Evolutionary conservation across 2,329 filamentous ascomycete genomes (phyloP).

Genomic region (Dryadomyces quercus-mongolicae): DNA sequence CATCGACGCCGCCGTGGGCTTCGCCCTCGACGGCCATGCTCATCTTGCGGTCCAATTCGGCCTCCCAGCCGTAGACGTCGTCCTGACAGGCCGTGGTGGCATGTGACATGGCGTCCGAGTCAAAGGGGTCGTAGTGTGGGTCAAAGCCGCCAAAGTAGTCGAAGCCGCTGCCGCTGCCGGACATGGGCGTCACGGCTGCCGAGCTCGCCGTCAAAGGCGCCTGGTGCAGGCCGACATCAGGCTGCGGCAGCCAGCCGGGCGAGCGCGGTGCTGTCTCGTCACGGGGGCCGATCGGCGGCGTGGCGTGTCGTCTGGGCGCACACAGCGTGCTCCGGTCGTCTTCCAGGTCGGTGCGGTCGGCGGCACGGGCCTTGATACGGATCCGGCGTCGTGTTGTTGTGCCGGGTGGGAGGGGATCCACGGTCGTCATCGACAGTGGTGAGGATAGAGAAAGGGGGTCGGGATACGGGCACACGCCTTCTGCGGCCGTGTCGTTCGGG

Average conservation of each 20-base stretch:
- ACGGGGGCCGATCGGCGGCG: not conserved
- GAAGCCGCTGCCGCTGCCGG: not conserved
- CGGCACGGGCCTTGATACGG: not conserved
- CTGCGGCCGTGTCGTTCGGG: conserved; percentile 34
- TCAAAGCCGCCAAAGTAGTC: not conserved
- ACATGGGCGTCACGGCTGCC: not conserved
- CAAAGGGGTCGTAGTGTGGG: conserved; percentile 13
- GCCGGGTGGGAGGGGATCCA: not conserved
- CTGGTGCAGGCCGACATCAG: not conserved
- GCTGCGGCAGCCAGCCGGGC: not conserved
- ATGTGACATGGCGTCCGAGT: conserved; percentile 17
- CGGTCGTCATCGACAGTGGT: not conserved
- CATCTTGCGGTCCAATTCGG: conserved; percentile 26
- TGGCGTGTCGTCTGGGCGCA: too few species aligned
- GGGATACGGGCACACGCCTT: conserved; percentile 20
- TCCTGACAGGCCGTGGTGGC: conserved; percentile 16
- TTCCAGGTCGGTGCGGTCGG: not conserved
- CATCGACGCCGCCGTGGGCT: not conserved
- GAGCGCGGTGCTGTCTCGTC: not conserved
- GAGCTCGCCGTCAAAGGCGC: not conserved
- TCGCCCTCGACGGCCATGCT: not conserved
- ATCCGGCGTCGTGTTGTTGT: not conserved
- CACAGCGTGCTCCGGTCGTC: not conserved
- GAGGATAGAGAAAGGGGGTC: not conserved
- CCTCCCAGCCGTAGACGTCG: conserved; percentile 44